phyloP scores from a whole-genome alignment of 140 eudicot genomes.

The Erigeron philadelphicus region DNA sequence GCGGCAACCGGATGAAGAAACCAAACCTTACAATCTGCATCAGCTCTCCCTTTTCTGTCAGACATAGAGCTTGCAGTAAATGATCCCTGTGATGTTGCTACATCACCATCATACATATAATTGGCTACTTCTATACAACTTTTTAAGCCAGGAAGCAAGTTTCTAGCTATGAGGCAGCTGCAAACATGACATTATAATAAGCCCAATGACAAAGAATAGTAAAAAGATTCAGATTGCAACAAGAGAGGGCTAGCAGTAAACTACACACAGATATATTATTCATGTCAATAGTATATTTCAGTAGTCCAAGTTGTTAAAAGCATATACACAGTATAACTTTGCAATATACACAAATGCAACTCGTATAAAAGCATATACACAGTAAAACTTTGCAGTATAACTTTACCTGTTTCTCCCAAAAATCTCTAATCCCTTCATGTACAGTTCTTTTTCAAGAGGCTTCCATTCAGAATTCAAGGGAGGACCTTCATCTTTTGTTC shows the following conservation, averaged over 20 bases:
- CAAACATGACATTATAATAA: constrained; percentile 32
- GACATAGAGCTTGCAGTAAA: constrained; percentile 36
- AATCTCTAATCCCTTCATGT: constrained; percentile 78
- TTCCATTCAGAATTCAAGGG: constrained; percentile 47
- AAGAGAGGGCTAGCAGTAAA: not conserved
- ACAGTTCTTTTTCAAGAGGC: constrained; percentile 83
- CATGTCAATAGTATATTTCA: constrained; percentile 7
- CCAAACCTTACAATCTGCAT: constrained; percentile 53
- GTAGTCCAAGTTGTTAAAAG: not conserved
- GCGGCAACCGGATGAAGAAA: not conserved
- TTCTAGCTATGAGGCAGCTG: constrained; percentile 92
- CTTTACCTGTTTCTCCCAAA: constrained; percentile 90
- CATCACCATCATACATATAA: constrained; percentile 67
- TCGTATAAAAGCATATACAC: not conserved
- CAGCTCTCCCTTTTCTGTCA: constrained; percentile 45
- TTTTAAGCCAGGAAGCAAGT: constrained; percentile 77
- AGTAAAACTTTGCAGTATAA: not conserved
- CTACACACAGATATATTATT: constrained; percentile 15
- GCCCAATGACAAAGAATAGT: constrained; percentile 16
- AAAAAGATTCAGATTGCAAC: constrained; percentile 7
- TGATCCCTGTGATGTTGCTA: constrained; percentile 41
- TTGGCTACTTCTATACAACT: constrained; percentile 75
- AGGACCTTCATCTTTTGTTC: constrained; percentile 21
- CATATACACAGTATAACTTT: not conserved
- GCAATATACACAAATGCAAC: not conserved